Evolutionary conservation across 2,329 filamentous ascomycete species (phyloP), one percentile per base, ranked within the genome.

Genomic region (Colletotrichum melonis): DNA sequence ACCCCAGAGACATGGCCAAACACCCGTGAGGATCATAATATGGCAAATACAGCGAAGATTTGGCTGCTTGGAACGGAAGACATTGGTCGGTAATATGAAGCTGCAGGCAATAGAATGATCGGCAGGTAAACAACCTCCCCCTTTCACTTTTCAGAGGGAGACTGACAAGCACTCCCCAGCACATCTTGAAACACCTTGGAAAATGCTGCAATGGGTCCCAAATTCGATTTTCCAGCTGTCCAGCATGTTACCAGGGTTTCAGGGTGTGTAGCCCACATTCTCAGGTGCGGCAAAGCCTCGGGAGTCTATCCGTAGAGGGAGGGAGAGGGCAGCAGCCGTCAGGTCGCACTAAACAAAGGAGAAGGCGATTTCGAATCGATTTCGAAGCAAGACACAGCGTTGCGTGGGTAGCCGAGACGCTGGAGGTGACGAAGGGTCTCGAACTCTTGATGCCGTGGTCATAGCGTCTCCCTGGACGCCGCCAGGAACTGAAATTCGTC

Each of bases 211-310:
- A 64, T 62, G 70, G 60, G 54, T 46, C 54, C 65, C 65, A 24
- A 69, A 49, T 59, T 49, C 59, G 35, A 46, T 22, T 55, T 24
- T 11, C 32, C 59, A 38, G 24, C 64, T 54, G 28, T 35, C 54
- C 14, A 46, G 63, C 22, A 55, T 32, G 52, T 68, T 73, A 59
- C 54, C 54, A 60, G 28, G 46, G 66, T 54, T 73, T 73, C 70
- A 65, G 46, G 55, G 57, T 30, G 59, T 9, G 58, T 57, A 71
- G 60, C 59, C 66, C 66, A 60, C 70, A 65, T 73, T 70, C 67
- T 65, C 67, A 70, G 70, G 70, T 70, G 60, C 60, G 28, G 57
- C 57, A 30, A 70, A 35, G 55, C 32, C 59, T 69, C n/a, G 24
- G 26, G 49, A 60, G 54, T 24, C 38, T 35, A 38, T 28, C 60